Evolutionary conservation across 2,329 filamentous ascomycete species (phyloP), one percentile per base, ranked within the genome.

Genomic region (Calonectria fujianensis): DNA sequence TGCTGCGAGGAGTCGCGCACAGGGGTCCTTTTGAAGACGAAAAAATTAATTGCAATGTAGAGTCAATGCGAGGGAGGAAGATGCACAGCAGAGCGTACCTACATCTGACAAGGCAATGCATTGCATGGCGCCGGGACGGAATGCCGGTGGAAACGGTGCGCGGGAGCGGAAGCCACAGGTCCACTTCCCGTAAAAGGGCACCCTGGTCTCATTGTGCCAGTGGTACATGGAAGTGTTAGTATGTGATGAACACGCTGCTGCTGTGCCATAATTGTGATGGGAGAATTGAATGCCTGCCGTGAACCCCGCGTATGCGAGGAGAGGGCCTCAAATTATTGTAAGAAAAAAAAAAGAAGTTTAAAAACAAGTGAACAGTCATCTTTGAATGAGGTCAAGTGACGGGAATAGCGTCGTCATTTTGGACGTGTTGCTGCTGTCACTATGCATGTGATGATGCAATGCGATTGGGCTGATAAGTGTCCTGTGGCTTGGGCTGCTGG

Each of bases 81-180:
- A 59, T 24, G 54, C 54, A 59, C 32, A 24, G 32, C 54, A 37
- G 31, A 59, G 54, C 3, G 54, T 39, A 59, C 54, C 54, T 59
- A 59, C 54, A 59, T 59, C 37, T 59, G 54, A 59, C 32, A 24
- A 24, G 54, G 39, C 54, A 59, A 35, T 64, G 37, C 59, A 48
- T 45, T 64, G 59, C 37, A 64, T 69, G 37, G 41, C 39, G 39
- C 20, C 54, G 54, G 39, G 41, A 59, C n/a, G 37, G 51, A 41
- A 48, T 69, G 66, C 37, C 51, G 37, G 66, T 59, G 54, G 68
- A 70, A 70, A 68, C 63, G 52, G 32, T 37, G 39, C 63, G 63
- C 45, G 63, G 70, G 70, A 72, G 69, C 16, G 50, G 41, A 37
- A 59, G 51, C 52, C 51, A 50, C 37, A 27, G 61, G 29, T 67